Evolutionary conservation across 805 yeast species (phyloP).

Genomic region (Kurtzmaniella fragi): DNA sequence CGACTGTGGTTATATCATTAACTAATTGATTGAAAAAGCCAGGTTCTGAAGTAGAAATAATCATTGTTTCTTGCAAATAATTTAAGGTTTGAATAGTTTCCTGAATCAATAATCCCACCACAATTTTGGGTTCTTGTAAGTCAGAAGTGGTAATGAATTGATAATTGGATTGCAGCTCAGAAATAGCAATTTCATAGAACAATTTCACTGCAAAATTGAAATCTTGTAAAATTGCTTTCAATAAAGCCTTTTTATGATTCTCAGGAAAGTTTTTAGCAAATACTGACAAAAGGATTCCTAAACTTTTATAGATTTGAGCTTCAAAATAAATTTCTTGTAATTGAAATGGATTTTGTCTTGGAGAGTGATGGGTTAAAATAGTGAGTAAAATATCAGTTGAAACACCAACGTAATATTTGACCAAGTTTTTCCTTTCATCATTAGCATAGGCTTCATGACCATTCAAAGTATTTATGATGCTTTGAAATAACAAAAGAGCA

Average conservation of each 20-base stretch:
- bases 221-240: constrained; percentile 17
- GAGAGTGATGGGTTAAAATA: too few species aligned
- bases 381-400: constrained; percentile 13
- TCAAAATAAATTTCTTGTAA: too few species aligned
- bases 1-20: constrained; percentile 29
- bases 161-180: constrained; percentile 4
- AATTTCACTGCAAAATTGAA: constrained; percentile 12
- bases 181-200: constrained; percentile 9
- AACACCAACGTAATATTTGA: constrained; percentile 18
- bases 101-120: constrained; percentile 17
- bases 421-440: constrained; percentile 30
- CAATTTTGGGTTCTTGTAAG: constrained; percentile 12
- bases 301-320: too few species aligned
- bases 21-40: constrained; percentile 17
- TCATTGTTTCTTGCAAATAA: constrained; percentile 20
- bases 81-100: constrained; percentile 30
- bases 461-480: constrained; percentile 49
- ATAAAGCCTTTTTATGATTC: constrained; percentile 11
- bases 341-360: too few species aligned
- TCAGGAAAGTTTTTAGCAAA: constrained; percentile 13
- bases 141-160: constrained; percentile 9
- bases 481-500: constrained; percentile 48
- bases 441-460: constrained; percentile 43
- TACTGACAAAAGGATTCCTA: neutral
- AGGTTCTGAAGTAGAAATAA: constrained; percentile 13